These are phyloP conservation scores for Phialophora chinensis DNA, from an alignment of 2,329 filamentous ascomycete species.

Conservation along the genomic window DNA sequence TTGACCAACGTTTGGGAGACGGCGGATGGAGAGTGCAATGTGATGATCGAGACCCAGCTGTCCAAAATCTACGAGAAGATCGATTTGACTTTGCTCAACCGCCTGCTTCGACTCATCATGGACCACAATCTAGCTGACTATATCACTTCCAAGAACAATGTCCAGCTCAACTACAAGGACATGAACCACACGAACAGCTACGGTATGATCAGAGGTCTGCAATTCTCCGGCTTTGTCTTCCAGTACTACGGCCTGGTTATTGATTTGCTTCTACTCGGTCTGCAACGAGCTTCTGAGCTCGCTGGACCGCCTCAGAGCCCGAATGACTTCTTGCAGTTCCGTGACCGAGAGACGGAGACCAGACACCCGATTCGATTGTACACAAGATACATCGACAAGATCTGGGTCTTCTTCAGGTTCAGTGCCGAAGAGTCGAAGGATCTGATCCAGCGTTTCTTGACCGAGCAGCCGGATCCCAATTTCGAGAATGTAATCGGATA, in stretches of 20 bases:
- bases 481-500: slow-evolving; percentile 99
- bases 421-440: slow-evolving; percentile 92
- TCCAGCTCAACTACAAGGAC: slow-evolving; percentile 98
- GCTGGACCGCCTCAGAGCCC: slow-evolving; percentile 91
- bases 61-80: slow-evolving; percentile 99
- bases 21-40: slow-evolving; percentile 92
- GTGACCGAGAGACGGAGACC: slow-evolving; percentile 87
- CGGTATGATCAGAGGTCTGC: slow-evolving; percentile 94
- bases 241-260: slow-evolving; percentile 97
- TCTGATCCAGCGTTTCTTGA: slow-evolving; percentile 95
- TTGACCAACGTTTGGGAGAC: slow-evolving; percentile 93
- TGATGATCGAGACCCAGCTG: slow-evolving; percentile 96
- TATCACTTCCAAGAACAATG: slow-evolving; percentile 99
- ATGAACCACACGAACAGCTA: slow-evolving; percentile 99
- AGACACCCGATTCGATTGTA: slow-evolving; percentile 97
- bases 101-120: slow-evolving; percentile 93
- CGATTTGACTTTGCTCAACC: slow-evolving; percentile 92
- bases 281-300: slow-evolving; percentile 97
- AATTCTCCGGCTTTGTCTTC: slow-evolving; percentile 98
- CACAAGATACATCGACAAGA: slow-evolving; percentile 95
- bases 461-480: slow-evolving; percentile 97
- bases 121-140: slow-evolving; percentile 99
- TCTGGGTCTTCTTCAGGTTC: slow-evolving; percentile 97
- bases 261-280: slow-evolving; percentile 85
- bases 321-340: slow-evolving; percentile 97